Base-by-base conservation (phyloP, 2,329 filamentous ascomycete species). In the Aspergillus quadrilineatus region DNA sequence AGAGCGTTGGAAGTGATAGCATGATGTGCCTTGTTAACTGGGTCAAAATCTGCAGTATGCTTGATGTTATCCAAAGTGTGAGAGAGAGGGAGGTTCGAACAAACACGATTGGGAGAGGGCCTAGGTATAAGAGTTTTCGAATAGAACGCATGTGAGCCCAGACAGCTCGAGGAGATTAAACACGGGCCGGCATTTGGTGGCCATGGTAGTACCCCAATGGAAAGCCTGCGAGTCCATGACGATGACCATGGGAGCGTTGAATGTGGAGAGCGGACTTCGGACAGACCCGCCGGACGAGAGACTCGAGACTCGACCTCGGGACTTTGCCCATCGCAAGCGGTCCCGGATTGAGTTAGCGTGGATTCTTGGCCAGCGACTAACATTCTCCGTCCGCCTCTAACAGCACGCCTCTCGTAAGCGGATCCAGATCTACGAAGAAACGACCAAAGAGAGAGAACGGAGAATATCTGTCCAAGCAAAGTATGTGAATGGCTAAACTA, bases 1-100 rank as follows among this genome's bases (percentile, higher is more conserved):
- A 30, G 9, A 60, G 28, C 9, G 68, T 12, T 4, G 54, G 32
- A 17, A 63, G 63, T 37, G 57, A 50, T 47, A 71, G 39, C 68
- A 70, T 70, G 48, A 44, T 57, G 52, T 36, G 8, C 26, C 29
- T 10, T 12, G 50, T 34, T 29, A 17, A 41, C 3, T n/a, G 2
- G n/a, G 3, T 2, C 8, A 6, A 39, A 6, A 10, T 32, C 6
- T 10, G 7, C 30, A 32, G 30, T 6, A 10, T 3, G 30, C 10
- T 32, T 32, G 30, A 7, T 32, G 30, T 7, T n/a, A 32, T 32
- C 30, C 9, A 36, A 36, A 12, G 34, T 10, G 10, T 8, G 15
- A 22, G 39, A 17, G 17, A 42, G 39, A 42, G 8, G 17, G 17
- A 17, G 17, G 17, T 17, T 17, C 17, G 17, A 17, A 17, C 17